A percentile compares a stretch with the other conserved stretches of the same genome.
These are phyloP conservation scores for Termitomyces sp. DNA, from an alignment of 768 basidiomycete species.

Conservation along the genomic window DNA sequence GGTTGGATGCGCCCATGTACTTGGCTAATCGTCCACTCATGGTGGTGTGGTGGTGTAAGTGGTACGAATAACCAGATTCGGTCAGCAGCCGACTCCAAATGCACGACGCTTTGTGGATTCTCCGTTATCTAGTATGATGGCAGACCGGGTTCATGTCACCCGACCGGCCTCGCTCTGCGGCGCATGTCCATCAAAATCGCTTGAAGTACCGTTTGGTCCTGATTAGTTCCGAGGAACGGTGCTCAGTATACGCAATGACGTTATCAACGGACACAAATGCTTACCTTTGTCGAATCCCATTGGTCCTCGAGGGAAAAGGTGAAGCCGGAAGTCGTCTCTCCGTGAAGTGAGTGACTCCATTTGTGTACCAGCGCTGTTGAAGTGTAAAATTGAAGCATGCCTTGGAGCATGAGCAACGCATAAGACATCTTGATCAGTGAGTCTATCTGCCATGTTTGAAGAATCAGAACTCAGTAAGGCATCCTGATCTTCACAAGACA, in stretches of 20 bases:
- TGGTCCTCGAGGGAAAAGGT: neutral
- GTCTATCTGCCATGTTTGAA: neutral
- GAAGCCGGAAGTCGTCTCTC: slow-evolving; percentile 1
- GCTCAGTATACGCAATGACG: neutral
- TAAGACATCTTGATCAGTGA: neutral
- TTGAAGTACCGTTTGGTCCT: neutral
- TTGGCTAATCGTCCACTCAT: neutral
- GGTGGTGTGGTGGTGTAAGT: neutral
- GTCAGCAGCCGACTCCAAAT: neutral
- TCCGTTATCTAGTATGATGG: neutral
- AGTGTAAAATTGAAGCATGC: slow-evolving; percentile 3
- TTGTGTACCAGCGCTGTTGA: slow-evolving; percentile 3
- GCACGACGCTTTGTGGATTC: neutral
- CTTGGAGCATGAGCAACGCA: neutral
- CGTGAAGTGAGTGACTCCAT: neutral
- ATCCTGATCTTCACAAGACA: neutral
- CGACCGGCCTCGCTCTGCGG: neutral
- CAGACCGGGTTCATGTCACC: slow-evolving; percentile 3
- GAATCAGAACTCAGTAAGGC: neutral
- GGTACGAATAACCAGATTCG: neutral
- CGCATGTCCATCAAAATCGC: neutral
- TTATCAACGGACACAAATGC: neutral
- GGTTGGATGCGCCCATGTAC: slow-evolving; percentile 8
- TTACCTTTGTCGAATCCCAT: neutral
- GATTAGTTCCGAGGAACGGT: neutral